phyloP scores from a whole-genome alignment of 1,284 basidiomycete genomes.

The Vanrija sp. region DNA sequence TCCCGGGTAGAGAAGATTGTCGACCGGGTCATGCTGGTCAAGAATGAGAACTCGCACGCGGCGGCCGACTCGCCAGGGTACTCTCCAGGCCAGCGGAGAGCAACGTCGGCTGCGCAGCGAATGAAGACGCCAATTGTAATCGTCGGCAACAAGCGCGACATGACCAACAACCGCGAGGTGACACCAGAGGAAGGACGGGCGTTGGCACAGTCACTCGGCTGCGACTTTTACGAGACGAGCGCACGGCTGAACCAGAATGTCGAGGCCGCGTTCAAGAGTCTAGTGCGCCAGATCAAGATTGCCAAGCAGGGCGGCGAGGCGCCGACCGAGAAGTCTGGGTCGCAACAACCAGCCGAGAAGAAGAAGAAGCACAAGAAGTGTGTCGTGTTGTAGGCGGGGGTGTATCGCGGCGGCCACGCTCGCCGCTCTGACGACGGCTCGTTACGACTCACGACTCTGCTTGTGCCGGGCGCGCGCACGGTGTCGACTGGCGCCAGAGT shows the following conservation, averaged over 20 bases:
- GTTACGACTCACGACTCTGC: no score
- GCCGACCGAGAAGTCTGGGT: no score
- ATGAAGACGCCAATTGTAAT: slow-evolving; percentile 58
- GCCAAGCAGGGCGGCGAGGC: slow-evolving; percentile 23
- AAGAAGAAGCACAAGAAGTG: slow-evolving; percentile 47
- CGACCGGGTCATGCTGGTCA: slow-evolving; percentile 88
- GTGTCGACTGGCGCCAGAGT: no score
- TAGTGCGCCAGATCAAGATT: slow-evolving; percentile 74
- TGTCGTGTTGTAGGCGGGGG: slow-evolving; percentile 37
- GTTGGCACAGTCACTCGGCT: slow-evolving; percentile 81
- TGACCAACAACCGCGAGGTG: slow-evolving; percentile 73
- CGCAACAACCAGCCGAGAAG: slow-evolving; percentile 1
- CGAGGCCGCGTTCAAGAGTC: slow-evolving; percentile 83
- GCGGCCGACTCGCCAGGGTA: slow-evolving; percentile 2
- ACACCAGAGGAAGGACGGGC: slow-evolving; percentile 81
- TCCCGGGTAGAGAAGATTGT: slow-evolving; percentile 92
- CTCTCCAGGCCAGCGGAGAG: slow-evolving; percentile 1
- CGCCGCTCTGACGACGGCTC: no score
- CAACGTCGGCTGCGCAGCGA: slow-evolving; percentile 1
- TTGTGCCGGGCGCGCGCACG: no score
- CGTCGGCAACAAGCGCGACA: slow-evolving; percentile 86
- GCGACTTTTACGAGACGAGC: slow-evolving; percentile 93
- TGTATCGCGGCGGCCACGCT: no score
- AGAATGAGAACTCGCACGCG: slow-evolving; percentile 66
- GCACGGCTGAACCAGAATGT: slow-evolving; percentile 95